Evolutionary conservation across 768 basidiomycete species (phyloP), one percentile per base, ranked within the genome.

Genomic region (Auricularia sp.): DNA sequence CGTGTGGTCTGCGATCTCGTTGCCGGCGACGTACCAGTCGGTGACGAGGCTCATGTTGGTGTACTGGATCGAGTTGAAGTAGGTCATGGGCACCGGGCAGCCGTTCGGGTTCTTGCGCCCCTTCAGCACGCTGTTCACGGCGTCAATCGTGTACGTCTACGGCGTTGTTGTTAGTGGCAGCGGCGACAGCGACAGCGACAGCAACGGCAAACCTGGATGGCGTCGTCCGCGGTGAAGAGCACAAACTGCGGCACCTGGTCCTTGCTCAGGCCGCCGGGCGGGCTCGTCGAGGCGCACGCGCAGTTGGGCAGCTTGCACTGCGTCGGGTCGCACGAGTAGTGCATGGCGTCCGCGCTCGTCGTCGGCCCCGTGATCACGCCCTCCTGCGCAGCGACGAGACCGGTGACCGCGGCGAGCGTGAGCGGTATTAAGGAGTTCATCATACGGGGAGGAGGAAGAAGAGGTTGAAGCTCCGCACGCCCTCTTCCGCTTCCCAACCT

Each of bases 1-100:
- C 83, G 88, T 87, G 71, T 88, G 86, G 75, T 89, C 88, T 36
- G 87, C 88, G 68, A 92, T 90, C 72, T 92, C 90, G 72, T 91
- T 91, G 24, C 90, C 90, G 3, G 85, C 87, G 36, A 90, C 88
- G 72, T 77, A 91, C 87, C 87, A 90, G 73, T 90, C 88, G 77
- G 78, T 90, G 47, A 90, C 86, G 61, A 89, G 80, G 1, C 86
- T 85, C 73, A 86, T 89, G 73, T 91, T 90, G 14, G 89, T 91
- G 74, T 83, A 91, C 63, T 81, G 81, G 42, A 90, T 58, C 16
- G 85, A 87, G 7, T 83, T 83, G 73, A 81, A 91, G 75, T 89
- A 92, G 34, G 89, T 90, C 83, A 88, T 89, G 73, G 83, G 87
- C 44, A 83, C 82, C n/a, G 72, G 68, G 73, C 90, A 92, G 16